Evolutionary conservation across 2,329 filamentous ascomycete species (phyloP).

Genomic region (Cyphellophora attinorum): DNA sequence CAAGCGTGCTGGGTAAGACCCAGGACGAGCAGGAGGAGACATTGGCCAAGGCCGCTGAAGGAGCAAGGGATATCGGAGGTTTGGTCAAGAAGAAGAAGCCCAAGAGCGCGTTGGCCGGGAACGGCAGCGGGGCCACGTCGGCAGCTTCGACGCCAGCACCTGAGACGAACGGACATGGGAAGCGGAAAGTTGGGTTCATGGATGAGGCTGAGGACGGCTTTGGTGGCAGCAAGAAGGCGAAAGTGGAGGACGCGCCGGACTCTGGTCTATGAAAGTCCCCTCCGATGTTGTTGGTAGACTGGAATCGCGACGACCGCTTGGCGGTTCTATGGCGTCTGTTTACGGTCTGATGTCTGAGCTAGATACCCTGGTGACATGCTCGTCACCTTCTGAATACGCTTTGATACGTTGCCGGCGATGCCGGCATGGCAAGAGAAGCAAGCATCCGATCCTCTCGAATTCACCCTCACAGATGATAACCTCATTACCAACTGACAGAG

Average conservation of each 20-base stretch:
- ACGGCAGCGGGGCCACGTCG: slow-evolving; percentile 9
- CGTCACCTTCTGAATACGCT: no score
- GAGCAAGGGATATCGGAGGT: slow-evolving; percentile 50
- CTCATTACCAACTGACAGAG: no score
- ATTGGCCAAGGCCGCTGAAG: slow-evolving; percentile 44
- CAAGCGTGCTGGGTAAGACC: slow-evolving; percentile 42
- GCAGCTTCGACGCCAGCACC: slow-evolving; percentile 6
- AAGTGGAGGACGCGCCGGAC: slow-evolving; percentile 12
- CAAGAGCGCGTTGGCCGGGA: slow-evolving; percentile 9
- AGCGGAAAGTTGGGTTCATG: slow-evolving; percentile 16
- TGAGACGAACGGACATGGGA: slow-evolving; percentile 9
- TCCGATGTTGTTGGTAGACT: no score
- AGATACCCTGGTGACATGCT: no score
- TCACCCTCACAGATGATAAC: no score
- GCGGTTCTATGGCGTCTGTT: no score
- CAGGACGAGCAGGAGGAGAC: slow-evolving; percentile 42
- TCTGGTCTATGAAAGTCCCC: slow-evolving; percentile 4
- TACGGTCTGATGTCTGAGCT: no score
- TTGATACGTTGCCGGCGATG: no score
- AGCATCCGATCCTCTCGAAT: no score
- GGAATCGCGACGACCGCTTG: no score
- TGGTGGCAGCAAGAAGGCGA: slow-evolving; percentile 11
- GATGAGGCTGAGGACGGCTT: slow-evolving; percentile 9
- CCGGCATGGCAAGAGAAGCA: no score
- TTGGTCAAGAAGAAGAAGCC: slow-evolving; percentile 47